Evolutionary conservation across 345 rosid genomes (phyloP), one percentile per base, ranked within the genome.

Genomic region (Atalantia buxifolia): DNA sequence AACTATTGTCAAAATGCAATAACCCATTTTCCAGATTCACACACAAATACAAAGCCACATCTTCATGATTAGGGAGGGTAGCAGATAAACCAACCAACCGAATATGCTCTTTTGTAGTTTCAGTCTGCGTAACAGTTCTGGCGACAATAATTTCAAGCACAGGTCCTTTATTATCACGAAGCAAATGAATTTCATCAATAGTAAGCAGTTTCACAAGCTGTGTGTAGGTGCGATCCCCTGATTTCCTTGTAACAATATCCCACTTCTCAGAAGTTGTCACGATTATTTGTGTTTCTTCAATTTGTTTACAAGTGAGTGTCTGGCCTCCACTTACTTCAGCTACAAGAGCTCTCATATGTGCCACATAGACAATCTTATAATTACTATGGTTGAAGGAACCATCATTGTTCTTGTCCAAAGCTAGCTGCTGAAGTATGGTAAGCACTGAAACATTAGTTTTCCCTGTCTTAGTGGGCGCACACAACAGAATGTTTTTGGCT

Each of bases 121-220:
- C 98, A 83, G 90, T 92, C 79, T 91, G 99, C 84, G 97, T 89
- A 33, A 94, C 90, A 63, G 99, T 96, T 84, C 99, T 90, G 35
- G 99, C 97, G 35, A 96, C 97, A 78, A 96, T 92, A 80, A 97
- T 96, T 86, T 96, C 98, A n/a, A 96, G 97, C 77, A 94, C 98
- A 68, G 97, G 98, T 66, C 99, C 99, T 87, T 97, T 89, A 65
- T 88, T 93, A 82, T 96, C 98, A 84, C 91, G 98, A 75, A 96
- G 97, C 76, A 94, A 93, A 85, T 96, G 99, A 75, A 94, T 94
- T 79, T 96, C 99, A 78, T 96, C 99, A 30, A 96, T 89, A 60
- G 94, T 94, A 28, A 96, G 92, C 72, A 94, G 95, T 79, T 85
- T 94, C 79, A 96, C 99, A 48, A 92, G 88, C 85, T 92, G 97